Percentiles rank a stretch among this genome's conserved stretches.
phyloP scores from a whole-genome alignment of 2,329 filamentous ascomycete species.

The Claviceps sp. region DNA sequence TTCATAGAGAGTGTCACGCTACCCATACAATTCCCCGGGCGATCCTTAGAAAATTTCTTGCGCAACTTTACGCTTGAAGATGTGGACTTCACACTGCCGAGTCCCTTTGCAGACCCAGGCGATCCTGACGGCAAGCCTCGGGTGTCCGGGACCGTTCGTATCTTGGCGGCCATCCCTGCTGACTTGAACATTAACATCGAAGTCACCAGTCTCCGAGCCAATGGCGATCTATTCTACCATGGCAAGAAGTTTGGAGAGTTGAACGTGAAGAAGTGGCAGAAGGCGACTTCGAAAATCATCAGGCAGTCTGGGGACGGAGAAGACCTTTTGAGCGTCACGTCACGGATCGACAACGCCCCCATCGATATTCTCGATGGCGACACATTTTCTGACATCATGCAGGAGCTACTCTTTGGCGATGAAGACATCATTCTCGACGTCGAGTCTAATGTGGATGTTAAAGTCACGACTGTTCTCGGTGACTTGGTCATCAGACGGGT shows the following conservation, averaged over 20 bases:
- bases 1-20: conserved; percentile 71
- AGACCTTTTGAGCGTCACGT: conserved; percentile 58
- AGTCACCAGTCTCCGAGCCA: conserved; percentile 62
- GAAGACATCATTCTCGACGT: conserved; percentile 59
- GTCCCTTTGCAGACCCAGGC: conserved; percentile 62
- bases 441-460: conserved; percentile 68
- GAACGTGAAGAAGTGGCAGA: conserved; percentile 69
- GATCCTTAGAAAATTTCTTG: conserved; percentile 69
- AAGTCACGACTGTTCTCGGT: conserved; percentile 70
- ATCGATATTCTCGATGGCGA: conserved; percentile 69
- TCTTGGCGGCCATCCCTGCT: conserved; percentile 63
- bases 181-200: conserved; percentile 79
- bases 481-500: conserved; percentile 69
- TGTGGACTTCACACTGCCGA: conserved; percentile 74
- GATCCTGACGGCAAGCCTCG: conserved; percentile 60
- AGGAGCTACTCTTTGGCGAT: conserved; percentile 63
- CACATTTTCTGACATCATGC: conserved; percentile 69
- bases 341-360: conserved; percentile 64
- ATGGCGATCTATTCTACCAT: conserved; percentile 70
- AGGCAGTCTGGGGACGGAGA: conserved; percentile 41
- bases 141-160: conserved; percentile 72
- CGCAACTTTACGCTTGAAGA: conserved; percentile 77
- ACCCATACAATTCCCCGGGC: conserved; percentile 71
- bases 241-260: conserved; percentile 67
- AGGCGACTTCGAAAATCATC: conserved; percentile 64